phyloP scores from a whole-genome alignment of 805 yeast species.

The Metschnikowia arizonensis region DNA sequence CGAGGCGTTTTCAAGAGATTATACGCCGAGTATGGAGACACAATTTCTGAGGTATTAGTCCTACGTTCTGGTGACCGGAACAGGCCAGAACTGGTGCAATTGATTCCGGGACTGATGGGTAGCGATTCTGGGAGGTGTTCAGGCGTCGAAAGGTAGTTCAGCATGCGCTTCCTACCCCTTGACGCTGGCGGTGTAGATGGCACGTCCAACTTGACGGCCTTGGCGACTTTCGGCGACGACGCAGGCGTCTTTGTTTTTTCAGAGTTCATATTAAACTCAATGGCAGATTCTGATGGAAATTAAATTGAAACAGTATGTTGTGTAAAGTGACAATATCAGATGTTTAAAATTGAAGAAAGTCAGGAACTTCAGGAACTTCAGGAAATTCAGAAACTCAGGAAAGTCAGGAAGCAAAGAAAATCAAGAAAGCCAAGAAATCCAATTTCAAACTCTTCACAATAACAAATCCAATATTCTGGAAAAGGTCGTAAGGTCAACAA shows the following conservation, averaged over 20 bases:
- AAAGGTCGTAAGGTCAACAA: background rate
- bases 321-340: too few species aligned
- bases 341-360: too few species aligned
- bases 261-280: background rate
- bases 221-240: constrained; percentile 30
- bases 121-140: constrained; percentile 28
- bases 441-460: too few species aligned
- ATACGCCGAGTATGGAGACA: constrained; percentile 26
- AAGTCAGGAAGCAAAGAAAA: too few species aligned
- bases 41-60: constrained; percentile 21
- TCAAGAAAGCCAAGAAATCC: too few species aligned
- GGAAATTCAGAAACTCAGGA: too few species aligned
- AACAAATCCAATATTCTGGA: too few species aligned
- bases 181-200: constrained; percentile 31
- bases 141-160: constrained; percentile 35
- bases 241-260: constrained; percentile 26
- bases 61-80: constrained; percentile 35
- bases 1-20: constrained; percentile 33
- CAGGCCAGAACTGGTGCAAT: constrained; percentile 29
- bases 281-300: background rate
- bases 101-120: constrained; percentile 40
- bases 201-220: constrained; percentile 19
- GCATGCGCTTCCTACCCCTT: constrained; percentile 21
- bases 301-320: too few species aligned
- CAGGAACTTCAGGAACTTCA: too few species aligned